These are phyloP conservation scores for Schizophyllum commune DNA, from an alignment of 1,284 basidiomycete genomes.

Conservation along the genomic window DNA sequence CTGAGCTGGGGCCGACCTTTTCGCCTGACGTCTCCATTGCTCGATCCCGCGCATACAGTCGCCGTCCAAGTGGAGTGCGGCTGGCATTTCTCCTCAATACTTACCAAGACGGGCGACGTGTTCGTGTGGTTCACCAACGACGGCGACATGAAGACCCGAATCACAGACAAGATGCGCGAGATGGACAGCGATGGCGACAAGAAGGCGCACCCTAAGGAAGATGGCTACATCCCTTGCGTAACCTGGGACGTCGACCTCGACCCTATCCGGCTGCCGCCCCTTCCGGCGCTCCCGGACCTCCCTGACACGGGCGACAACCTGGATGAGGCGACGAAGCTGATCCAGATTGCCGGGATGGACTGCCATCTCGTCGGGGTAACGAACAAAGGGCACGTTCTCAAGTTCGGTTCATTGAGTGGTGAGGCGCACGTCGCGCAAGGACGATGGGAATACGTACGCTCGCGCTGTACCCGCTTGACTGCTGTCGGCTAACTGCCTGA, in stretches of 20 bases:
- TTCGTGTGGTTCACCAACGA: constrained; percentile 71
- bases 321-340: constrained; percentile 33
- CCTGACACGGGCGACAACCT: constrained; percentile 15
- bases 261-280: constrained; percentile 48
- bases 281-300: constrained; percentile 41
- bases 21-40: constrained; percentile 42
- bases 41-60: constrained; percentile 29
- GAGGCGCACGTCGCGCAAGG: constrained; percentile 31
- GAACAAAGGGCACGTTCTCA: constrained; percentile 68
- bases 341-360: constrained; percentile 72
- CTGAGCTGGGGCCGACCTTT: constrained; percentile 70
- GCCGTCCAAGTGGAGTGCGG: constrained; percentile 67
- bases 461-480: not conserved
- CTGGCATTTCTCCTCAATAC: constrained; percentile 68
- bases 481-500: constrained; percentile 6
- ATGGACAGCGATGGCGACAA: constrained; percentile 37
- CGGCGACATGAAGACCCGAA: constrained; percentile 29
- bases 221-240: constrained; percentile 47
- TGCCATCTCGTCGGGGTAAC: constrained; percentile 68
- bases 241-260: constrained; percentile 48
- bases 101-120: constrained; percentile 64
- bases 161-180: constrained; percentile 33
- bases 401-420: constrained; percentile 37
- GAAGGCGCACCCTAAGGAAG: constrained; percentile 25
- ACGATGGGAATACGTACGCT: constrained; percentile 72